Base-by-base conservation (phyloP, 768 basidiomycete species). In the Suillus tomentosus region DNA sequence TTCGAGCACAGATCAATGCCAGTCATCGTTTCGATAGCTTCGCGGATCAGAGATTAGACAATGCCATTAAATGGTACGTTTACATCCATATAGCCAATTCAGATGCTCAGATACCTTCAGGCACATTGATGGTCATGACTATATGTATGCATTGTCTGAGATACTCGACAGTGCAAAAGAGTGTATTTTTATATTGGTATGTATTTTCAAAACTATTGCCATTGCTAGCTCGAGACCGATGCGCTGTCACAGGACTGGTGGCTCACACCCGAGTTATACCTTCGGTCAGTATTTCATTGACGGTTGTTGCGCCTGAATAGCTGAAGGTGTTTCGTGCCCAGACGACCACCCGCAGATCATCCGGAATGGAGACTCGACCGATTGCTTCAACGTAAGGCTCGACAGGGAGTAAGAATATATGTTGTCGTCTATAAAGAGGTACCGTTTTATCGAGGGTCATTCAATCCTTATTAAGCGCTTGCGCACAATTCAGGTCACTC, bases 61-160 rank as follows among this genome's bases (percentile, higher is more conserved):
- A 95, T 72, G 79, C 81, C 40, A 88, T 91, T 51, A 98, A 97
- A 78, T 98, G 93, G 92, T 90, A 63, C 31, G 79, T 76, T 10
- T 54, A 22, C 10, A 8, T 51, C 11, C 19, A 15, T 19, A 43
- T 15, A 3, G 15, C 19, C n/a, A 37, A 22, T 67, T 40, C 48
- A 50, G 37, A 45, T 45, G 34, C 51, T 63, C 15, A 22, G 17
- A 39, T 45, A 7, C 6, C 11, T 63, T 14, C 60, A 87, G 90
- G 89, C 94, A 95, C 72, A 84, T 96, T 55, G 96, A 96, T 69
- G 96, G 96, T 0, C 94, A 97, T 63, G 96, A 99, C 78, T 99
- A 96, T 75, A 92, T 98, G 84, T 98, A 91, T 85, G 96, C 96
- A 0, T 73, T 97, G 42, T 94, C 93, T 1, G 94, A 96, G 77